Evolutionary conservation across 495 filamentous ascomycete species (phyloP).

Genomic region (Amphirosellinia nigrospora): DNA sequence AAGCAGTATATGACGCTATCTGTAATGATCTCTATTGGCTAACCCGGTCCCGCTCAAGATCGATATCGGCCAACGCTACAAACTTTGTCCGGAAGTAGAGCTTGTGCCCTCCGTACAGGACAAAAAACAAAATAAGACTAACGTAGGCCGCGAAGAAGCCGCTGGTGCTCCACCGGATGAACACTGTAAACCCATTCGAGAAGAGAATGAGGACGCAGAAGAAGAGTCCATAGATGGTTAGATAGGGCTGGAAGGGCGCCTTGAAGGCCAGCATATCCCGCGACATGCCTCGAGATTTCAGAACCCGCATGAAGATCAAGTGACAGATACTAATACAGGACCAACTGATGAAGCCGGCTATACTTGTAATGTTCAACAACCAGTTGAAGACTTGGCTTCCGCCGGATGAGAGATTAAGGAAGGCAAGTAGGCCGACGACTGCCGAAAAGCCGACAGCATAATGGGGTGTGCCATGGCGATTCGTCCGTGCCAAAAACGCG

Average conservation of each 20-base stretch:
- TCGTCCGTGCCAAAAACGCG: conserved; percentile 47
- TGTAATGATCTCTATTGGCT: conserved; percentile 16
- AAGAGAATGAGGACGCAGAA: conserved; percentile 70
- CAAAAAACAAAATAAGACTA: conserved; percentile 65
- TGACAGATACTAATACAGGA: conserved; percentile 64
- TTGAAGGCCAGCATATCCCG: conserved; percentile 60
- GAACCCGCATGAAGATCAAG: conserved; percentile 64
- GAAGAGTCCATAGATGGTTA: conserved; percentile 64
- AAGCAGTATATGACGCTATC: not conserved
- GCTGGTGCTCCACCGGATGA: conserved; percentile 64
- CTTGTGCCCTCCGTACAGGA: conserved; percentile 66
- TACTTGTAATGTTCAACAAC: conserved; percentile 65
- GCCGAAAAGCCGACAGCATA: conserved; percentile 48
- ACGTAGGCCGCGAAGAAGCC: conserved; percentile 68
- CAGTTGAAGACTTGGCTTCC: conserved; percentile 63
- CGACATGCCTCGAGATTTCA: conserved; percentile 63
- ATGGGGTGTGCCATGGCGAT: conserved; percentile 51
- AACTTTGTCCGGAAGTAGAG: conserved; percentile 39
- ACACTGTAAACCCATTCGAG: conserved; percentile 73
- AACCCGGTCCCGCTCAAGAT: conserved; percentile 37
- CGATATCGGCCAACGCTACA: conserved; percentile 35
- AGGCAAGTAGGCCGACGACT: conserved; percentile 57
- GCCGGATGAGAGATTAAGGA: conserved; percentile 57
- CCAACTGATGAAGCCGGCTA: conserved; percentile 75
- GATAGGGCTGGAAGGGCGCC: conserved; percentile 63